Conservation (phyloP, 257 asterid species). For the Scutellaria galericulata region DNA sequence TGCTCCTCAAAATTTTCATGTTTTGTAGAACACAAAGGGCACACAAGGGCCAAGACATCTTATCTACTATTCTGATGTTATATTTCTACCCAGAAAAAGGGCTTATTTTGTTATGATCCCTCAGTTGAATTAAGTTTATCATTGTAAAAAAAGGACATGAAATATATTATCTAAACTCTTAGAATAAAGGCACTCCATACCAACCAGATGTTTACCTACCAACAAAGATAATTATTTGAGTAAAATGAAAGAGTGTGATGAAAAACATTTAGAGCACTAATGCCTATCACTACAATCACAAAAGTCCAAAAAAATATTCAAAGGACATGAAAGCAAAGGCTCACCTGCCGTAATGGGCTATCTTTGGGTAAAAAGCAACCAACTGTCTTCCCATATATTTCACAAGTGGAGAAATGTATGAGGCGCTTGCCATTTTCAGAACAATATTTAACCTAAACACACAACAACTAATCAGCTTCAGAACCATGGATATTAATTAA, state of each 20-base stretch:
- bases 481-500: constrained; percentile 2
- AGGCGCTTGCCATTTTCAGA: constrained; percentile 87
- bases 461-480: constrained; percentile 31
- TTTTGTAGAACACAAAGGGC: not conserved
- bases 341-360: constrained; percentile 82
- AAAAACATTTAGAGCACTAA: not conserved
- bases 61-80: not conserved
- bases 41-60: not conserved
- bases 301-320: not conserved
- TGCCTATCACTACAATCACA: constrained; percentile 6
- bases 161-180: not conserved
- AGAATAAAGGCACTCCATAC: constrained; percentile 2
- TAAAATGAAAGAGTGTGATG: not conserved
- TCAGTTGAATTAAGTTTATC: constrained; percentile 9
- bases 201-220: constrained; percentile 8
- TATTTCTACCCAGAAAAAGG: not conserved
- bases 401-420: constrained; percentile 94
- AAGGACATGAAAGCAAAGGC: constrained; percentile 38
- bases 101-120: not conserved
- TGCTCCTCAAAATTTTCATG: not conserved
- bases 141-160: not conserved
- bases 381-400: constrained; percentile 85
- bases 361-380: constrained; percentile 84
- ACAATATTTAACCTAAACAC: constrained; percentile 80
- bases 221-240: not conserved